These are phyloP conservation scores for Paxillus rubicundulus DNA, from an alignment of 768 basidiomycete genomes.

Conservation along the genomic window DNA sequence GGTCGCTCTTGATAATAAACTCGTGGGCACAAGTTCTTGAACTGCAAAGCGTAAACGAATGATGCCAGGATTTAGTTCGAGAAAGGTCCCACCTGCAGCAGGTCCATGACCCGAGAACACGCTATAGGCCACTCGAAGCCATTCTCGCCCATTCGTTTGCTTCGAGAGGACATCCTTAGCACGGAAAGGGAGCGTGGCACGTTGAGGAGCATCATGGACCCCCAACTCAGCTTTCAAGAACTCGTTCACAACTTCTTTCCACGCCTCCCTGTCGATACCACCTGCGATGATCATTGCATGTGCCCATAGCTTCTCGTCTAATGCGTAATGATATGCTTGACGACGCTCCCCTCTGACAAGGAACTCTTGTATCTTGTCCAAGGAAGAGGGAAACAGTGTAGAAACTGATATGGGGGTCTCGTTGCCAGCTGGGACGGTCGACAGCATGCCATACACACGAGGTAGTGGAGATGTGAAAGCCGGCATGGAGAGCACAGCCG, in stretches of 20 bases:
- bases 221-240: conserved; percentile 80
- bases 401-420: conserved; percentile 59
- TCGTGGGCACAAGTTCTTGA: conserved; percentile 68
- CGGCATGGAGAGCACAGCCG: conserved; percentile 19
- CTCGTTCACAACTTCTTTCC: conserved; percentile 87
- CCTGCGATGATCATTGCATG: conserved; percentile 95
- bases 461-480: conserved; percentile 31
- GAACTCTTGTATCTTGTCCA: conserved; percentile 77
- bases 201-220: conserved; percentile 29
- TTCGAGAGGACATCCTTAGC: conserved; percentile 21
- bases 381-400: conserved; percentile 55
- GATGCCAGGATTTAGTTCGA: neutral
- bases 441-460: conserved; percentile 14
- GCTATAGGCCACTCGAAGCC: conserved; percentile 78
- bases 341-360: conserved; percentile 82
- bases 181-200: conserved; percentile 11
- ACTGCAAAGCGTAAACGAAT: conserved; percentile 42
- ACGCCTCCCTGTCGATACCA: conserved; percentile 88
- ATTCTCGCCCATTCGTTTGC: conserved; percentile 57
- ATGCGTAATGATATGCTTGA: conserved; percentile 83
- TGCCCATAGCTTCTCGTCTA: conserved; percentile 88
- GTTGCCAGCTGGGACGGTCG: conserved; percentile 29
- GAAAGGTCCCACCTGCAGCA: conserved; percentile 54
- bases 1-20: conserved; percentile 42
- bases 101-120: conserved; percentile 82